Conservation (phyloP, 257 asterid genomes). For the Solanum piurae region DNA sequence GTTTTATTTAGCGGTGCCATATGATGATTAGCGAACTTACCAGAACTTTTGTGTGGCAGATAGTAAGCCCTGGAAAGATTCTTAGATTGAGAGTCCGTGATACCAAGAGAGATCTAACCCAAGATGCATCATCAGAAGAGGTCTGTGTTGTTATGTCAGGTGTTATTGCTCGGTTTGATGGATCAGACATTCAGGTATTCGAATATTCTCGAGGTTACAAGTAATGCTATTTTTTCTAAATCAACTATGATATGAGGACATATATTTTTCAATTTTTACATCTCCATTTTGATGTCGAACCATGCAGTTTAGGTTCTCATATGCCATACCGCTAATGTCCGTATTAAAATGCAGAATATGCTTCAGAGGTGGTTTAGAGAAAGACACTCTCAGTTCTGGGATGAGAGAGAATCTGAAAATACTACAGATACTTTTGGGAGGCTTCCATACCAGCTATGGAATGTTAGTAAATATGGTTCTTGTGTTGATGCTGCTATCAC, state of each 20-base stretch:
- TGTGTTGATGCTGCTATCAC: slow-evolving; percentile 94
- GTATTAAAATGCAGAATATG: slow-evolving; percentile 42
- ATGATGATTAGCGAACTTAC: background rate
- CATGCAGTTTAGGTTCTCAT: background rate
- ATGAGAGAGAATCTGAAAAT: slow-evolving; percentile 25
- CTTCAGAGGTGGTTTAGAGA: slow-evolving; percentile 52
- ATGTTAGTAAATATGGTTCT: slow-evolving; percentile 69
- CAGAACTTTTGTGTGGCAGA: slow-evolving; percentile 27
- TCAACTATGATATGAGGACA: background rate
- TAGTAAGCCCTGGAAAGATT: slow-evolving; percentile 64
- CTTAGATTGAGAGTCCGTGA: slow-evolving; percentile 76
- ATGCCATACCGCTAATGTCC: background rate
- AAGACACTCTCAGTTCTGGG: slow-evolving; percentile 43
- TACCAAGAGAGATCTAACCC: slow-evolving; percentile 48
- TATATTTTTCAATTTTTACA: background rate
- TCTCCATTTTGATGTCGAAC: background rate
- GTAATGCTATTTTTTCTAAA: background rate
- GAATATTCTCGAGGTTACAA: background rate
- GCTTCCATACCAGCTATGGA: slow-evolving; percentile 90
- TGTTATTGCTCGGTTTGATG: slow-evolving; percentile 80
- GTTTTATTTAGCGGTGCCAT: background rate
- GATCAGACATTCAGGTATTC: slow-evolving; percentile 80
- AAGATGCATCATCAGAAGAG: slow-evolving; percentile 61
- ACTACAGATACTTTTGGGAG: slow-evolving; percentile 28
- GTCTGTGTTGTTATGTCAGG: slow-evolving; percentile 82